Evolutionary conservation across 192 early-diverging fungal genomes (phyloP), one percentile per base, ranked within the genome.

Genomic region (Thoreauomyces humboldtii): DNA sequence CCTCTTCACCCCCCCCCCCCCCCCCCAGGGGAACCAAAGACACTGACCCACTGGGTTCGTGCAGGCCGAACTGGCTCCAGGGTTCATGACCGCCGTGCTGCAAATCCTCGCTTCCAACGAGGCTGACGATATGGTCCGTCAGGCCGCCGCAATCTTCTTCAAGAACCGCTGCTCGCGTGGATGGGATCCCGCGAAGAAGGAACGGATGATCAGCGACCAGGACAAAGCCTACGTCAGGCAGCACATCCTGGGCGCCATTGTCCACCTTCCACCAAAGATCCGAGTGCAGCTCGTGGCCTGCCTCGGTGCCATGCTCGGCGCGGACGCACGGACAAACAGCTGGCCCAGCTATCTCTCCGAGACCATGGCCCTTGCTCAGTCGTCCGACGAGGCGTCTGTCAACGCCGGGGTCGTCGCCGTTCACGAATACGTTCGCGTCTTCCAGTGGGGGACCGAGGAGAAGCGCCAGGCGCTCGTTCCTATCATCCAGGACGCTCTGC

Each of bases 341-440:
- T 98, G 93, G 92, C 87, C 91, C 0, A 71, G 86, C 47, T 93
- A 89, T 61, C 78, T 90, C 21, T 75, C 70, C 47, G 81, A 88
- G 27, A 73, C 88, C 19, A 81, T 87, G 61, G 69, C 75, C 48
- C 65, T 88, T 38, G 74, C 93, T 22, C 74, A 86, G 47, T 76
- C 84, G 2, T 77, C 81, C 66, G 88, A 92, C 65, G 77, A 78
- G 33, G 76, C 82, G 61, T 43, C 61, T 15, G 85, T 90, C 15
- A 91, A 88, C 59, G 85, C 88, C 31, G 94, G 93, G 36, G 75
- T 96, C 11, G 65, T 89, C 45, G 89, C 89, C 7, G 64, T 96
- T 60, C 82, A 86, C 59, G 90, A 92, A 73, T 83, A 91, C 2
- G 84, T 92, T 41, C 91, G 86, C 71, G 73, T 84, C 32, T 93